Conservation (phyloP, 768 basidiomycete genomes). For the Sporobolomyces roseus region DNA sequence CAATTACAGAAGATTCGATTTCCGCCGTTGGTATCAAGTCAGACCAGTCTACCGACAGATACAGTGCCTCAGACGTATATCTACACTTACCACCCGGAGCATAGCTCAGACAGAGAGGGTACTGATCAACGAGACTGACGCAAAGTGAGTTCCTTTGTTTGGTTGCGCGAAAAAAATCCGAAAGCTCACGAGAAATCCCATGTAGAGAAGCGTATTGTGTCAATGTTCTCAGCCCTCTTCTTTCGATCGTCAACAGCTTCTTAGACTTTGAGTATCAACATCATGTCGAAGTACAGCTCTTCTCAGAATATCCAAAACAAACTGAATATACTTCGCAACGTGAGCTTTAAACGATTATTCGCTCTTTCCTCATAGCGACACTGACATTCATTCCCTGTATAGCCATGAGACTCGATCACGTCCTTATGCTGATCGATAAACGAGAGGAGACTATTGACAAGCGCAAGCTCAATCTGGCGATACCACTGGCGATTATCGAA, state of each 20-base stretch:
- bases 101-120: not conserved
- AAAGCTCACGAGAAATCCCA: not conserved
- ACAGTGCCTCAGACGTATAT: no score
- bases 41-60: no score
- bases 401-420: not conserved
- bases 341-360: not conserved
- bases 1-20: no score
- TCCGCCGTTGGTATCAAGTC: no score
- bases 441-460: not conserved
- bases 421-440: not conserved
- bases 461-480: not conserved
- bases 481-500: not conserved
- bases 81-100: not conserved
- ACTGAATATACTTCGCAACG: not conserved
- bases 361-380: not conserved
- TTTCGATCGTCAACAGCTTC: not conserved
- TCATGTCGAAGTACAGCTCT: not conserved
- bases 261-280: not conserved
- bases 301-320: not conserved
- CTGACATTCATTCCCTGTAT: not conserved
- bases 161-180: no score
- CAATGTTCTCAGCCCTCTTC: not conserved
- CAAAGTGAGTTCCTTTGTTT: not conserved
- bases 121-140: not conserved
- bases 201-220: not conserved